Evolutionary conservation across 106 monocot species (phyloP).

Genomic region (Vanilla planifolia): DNA sequence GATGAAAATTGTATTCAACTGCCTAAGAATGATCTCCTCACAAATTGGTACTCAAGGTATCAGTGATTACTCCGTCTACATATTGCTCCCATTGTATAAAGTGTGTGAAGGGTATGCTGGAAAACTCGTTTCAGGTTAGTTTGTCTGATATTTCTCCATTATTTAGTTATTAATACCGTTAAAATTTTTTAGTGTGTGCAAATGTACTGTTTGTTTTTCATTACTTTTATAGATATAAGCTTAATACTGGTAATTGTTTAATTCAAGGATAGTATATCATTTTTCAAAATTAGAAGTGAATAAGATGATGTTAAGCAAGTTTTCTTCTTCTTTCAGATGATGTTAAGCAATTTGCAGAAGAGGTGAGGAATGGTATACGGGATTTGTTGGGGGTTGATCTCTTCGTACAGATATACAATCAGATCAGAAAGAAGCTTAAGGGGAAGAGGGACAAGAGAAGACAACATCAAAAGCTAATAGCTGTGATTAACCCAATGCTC

Average conservation of each 20-base stretch:
- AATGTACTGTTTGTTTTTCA: not conserved
- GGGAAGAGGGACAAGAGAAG: conserved; percentile 65
- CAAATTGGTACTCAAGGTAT: conserved; percentile 54
- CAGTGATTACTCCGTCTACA: conserved; percentile 35
- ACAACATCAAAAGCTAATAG: conserved; percentile 48
- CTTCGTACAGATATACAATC: conserved; percentile 66
- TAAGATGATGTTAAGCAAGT: too few species aligned
- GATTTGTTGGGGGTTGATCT: conserved; percentile 48
- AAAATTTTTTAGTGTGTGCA: not conserved
- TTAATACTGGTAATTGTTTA: too few species aligned
- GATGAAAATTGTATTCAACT: conserved; percentile 73
- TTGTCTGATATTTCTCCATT: not conserved
- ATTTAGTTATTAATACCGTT: not conserved
- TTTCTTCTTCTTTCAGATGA: conserved; percentile 47
- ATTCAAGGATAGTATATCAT: too few species aligned
- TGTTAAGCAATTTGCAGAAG: conserved; percentile 64
- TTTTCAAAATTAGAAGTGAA: too few species aligned
- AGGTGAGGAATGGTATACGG: conserved; percentile 38
- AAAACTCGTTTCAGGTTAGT: conserved; percentile 55
- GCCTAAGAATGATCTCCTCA: conserved; percentile 47
- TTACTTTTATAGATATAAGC: too few species aligned
- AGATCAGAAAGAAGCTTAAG: conserved; percentile 61
- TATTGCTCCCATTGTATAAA: conserved; percentile 77
- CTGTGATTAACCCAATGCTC: conserved; percentile 54
- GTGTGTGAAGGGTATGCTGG: conserved; percentile 89